These are phyloP conservation scores for Bryum argenteum DNA, from an alignment of 225 moss, liverwort and hornwort genomes.

Conservation along the genomic window DNA sequence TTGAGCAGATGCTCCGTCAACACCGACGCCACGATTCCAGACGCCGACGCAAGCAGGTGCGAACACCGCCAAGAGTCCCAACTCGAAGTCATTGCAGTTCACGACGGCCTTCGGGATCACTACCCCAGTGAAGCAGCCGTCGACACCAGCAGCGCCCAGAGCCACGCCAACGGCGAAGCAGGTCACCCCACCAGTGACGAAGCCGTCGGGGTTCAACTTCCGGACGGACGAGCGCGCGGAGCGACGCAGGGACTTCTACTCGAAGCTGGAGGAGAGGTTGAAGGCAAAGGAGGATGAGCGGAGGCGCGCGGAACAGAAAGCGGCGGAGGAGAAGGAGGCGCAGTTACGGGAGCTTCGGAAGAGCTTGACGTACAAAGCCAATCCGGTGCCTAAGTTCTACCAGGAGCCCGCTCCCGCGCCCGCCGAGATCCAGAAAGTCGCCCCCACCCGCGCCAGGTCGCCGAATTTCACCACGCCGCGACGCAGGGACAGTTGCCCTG, in stretches of 20 bases:
- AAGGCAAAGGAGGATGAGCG: slow-evolving; percentile 76
- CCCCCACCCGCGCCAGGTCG: slow-evolving; percentile 71
- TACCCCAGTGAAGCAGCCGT: slow-evolving; percentile 32
- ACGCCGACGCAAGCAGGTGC: slow-evolving; percentile 46
- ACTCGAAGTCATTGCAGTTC: slow-evolving; percentile 37
- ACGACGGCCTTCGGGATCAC: slow-evolving; percentile 47
- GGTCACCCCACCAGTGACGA: slow-evolving; percentile 44
- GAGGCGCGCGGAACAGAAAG: slow-evolving; percentile 61
- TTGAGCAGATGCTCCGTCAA: slow-evolving; percentile 3
- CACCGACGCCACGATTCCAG: slow-evolving; percentile 39
- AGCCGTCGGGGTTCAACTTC: slow-evolving; percentile 65
- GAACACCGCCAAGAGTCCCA: slow-evolving; percentile 34
- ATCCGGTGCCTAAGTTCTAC: slow-evolving; percentile 79
- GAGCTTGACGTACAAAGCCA: slow-evolving; percentile 71
- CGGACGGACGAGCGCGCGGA: slow-evolving; percentile 79
- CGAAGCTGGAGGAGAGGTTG: slow-evolving; percentile 73
- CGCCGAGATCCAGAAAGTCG: slow-evolving; percentile 53
- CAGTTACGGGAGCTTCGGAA: slow-evolving; percentile 75
- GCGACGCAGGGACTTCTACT: slow-evolving; percentile 74
- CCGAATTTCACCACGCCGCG: slow-evolving; percentile 76
- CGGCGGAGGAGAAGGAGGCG: slow-evolving; percentile 72
- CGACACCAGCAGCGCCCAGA: slow-evolving; percentile 41
- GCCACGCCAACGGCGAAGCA: slow-evolving; percentile 30
- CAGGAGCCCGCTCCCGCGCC: slow-evolving; percentile 70
- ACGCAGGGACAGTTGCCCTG: slow-evolving; percentile 47